Evolutionary conservation across 768 basidiomycete species (phyloP).

Genomic region (Amanita fuliginea): DNA sequence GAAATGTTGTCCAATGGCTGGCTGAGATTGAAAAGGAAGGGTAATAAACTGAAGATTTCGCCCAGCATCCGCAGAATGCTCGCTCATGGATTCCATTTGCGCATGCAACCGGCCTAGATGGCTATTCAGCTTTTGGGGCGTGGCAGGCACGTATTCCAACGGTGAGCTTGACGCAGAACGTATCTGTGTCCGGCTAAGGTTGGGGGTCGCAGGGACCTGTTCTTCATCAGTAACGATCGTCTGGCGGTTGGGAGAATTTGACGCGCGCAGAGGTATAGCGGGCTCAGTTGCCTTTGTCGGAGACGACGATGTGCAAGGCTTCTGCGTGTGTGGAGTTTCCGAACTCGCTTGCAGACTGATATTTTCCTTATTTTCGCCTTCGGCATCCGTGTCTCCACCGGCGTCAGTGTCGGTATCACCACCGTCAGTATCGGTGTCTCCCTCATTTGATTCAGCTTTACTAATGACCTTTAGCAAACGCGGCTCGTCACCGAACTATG

Average conservation of each 20-base stretch:
- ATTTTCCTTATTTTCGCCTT: conserved; percentile 4
- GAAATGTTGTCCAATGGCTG: not conserved
- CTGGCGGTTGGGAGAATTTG: not conserved
- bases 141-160: not conserved
- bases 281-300: not conserved
- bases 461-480: not conserved
- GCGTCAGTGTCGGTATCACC: not conserved
- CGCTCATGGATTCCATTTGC: not conserved
- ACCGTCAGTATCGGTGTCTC: not conserved
- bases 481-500: not conserved
- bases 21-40: not conserved
- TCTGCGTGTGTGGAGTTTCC: not conserved
- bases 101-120: not conserved
- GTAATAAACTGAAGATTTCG: not conserved
- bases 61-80: not conserved
- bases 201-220: not conserved
- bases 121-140: not conserved
- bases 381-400: not conserved
- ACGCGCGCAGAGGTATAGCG: not conserved
- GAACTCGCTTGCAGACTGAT: not conserved
- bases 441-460: not conserved
- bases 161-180: not conserved
- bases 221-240: not conserved
- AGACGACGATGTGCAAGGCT: not conserved
- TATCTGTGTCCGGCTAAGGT: not conserved